Conservation (phyloP, 768 basidiomycete species). For the Termitomyces sp. region DNA sequence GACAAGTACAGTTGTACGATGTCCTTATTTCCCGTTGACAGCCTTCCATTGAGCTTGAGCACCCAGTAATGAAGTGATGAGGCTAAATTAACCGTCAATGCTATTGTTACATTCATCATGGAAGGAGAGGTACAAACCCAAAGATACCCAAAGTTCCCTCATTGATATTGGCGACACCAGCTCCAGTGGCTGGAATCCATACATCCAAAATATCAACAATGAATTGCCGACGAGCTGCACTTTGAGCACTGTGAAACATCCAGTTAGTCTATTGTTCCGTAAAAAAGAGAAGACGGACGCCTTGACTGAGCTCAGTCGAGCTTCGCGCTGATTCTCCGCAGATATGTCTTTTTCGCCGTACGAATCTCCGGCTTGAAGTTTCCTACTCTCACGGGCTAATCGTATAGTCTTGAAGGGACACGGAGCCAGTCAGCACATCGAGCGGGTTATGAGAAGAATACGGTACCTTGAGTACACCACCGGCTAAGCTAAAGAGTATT, state of each 20-base stretch:
- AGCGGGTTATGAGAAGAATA: not conserved
- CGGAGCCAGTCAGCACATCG: not conserved
- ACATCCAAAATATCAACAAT: conserved; percentile 83
- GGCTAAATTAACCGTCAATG: conserved; percentile 35
- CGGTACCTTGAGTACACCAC: conserved; percentile 65
- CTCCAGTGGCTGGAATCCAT: conserved; percentile 84
- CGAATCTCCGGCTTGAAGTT: conserved; percentile 41
- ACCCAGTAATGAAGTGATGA: conserved; percentile 72
- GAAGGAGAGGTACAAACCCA: conserved; percentile 51
- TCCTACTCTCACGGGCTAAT: conserved; percentile 58
- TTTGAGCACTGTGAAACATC: conserved; percentile 48
- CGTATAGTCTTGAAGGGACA: conserved; percentile 47
- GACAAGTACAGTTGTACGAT: not conserved
- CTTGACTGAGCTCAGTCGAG: conserved; percentile 55
- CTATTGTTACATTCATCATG: not conserved
- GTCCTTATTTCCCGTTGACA: conserved; percentile 40
- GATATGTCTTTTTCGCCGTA: conserved; percentile 69
- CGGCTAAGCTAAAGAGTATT: conserved; percentile 75
- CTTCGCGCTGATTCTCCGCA: conserved; percentile 63
- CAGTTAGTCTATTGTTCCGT: not conserved
- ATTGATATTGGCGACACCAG: conserved; percentile 73
- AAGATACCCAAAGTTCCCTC: conserved; percentile 85
- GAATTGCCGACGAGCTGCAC: conserved; percentile 74
- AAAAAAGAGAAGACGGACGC: conserved; percentile 37
- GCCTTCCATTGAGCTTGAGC: conserved; percentile 64